A percentile compares a stretch with the other conserved stretches of the same genome.
These are phyloP conservation scores for Aureobasidium sp. DNA, from an alignment of 2,329 filamentous ascomycete genomes.

Conservation along the genomic window DNA sequence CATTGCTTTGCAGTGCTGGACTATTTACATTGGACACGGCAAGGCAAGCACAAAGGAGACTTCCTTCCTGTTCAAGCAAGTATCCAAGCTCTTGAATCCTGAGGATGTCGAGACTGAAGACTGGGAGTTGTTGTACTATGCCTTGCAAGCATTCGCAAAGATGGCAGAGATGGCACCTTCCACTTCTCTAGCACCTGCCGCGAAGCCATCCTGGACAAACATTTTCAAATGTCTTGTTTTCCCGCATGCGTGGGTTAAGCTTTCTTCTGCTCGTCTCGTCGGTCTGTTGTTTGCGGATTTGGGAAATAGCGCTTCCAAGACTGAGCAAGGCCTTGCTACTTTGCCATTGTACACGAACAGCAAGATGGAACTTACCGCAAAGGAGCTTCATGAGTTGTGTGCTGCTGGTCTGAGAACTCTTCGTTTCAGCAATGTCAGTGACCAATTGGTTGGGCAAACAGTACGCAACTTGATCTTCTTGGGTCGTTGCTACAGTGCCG, in stretches of 20 bases:
- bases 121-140: slow-evolving; percentile 67
- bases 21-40: slow-evolving; percentile 69
- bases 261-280: slow-evolving; percentile 66
- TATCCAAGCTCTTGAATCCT: slow-evolving; percentile 44
- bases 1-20: slow-evolving; percentile 72
- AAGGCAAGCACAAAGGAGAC: slow-evolving; percentile 62
- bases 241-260: slow-evolving; percentile 65
- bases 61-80: slow-evolving; percentile 46
- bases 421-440: slow-evolving; percentile 48
- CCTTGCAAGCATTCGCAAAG: slow-evolving; percentile 61
- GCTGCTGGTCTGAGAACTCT: slow-evolving; percentile 54
- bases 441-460: slow-evolving; percentile 69
- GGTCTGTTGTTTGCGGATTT: slow-evolving; percentile 76
- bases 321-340: slow-evolving; percentile 42
- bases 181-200: slow-evolving; percentile 53
- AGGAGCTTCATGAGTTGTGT: slow-evolving; percentile 55
- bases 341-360: slow-evolving; percentile 62
- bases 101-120: slow-evolving; percentile 50
- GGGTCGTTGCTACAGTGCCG: slow-evolving; percentile 57
- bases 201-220: slow-evolving; percentile 62
- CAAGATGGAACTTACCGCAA: slow-evolving; percentile 60
- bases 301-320: slow-evolving; percentile 52
- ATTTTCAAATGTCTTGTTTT: slow-evolving; percentile 59
- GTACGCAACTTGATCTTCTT: slow-evolving; percentile 80
- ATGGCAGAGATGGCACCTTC: slow-evolving; percentile 61